Evolutionary conservation across 2,329 filamentous ascomycete genomes (phyloP).

Genomic region (Podosphaera fusca): DNA sequence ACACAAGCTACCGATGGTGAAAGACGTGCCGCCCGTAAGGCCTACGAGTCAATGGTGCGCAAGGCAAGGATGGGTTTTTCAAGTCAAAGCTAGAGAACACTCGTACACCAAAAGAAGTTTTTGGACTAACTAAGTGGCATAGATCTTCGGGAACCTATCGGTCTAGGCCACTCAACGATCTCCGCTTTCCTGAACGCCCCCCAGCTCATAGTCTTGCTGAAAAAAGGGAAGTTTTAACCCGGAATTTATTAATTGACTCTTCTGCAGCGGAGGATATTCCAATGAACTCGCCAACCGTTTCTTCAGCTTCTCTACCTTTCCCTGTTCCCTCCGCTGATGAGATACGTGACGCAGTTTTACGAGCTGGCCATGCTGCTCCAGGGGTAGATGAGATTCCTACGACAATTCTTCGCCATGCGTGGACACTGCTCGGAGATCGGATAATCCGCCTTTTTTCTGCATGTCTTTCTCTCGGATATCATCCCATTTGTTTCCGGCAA

Average conservation of each 20-base stretch:
- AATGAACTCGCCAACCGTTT: too few species aligned
- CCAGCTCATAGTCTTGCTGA: too few species aligned
- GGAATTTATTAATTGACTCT: too few species aligned
- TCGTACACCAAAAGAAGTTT: neutral
- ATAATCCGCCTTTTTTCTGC: neutral
- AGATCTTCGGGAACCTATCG: neutral
- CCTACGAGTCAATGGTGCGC: neutral
- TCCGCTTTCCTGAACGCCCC: neutral
- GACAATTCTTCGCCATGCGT: too few species aligned
- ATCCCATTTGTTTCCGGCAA: neutral
- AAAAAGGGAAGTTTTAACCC: too few species aligned
- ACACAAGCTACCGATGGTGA: neutral
- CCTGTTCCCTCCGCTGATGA: too few species aligned
- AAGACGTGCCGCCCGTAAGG: neutral
- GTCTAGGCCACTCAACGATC: neutral
- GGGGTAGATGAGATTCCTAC: too few species aligned
- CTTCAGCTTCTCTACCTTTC: too few species aligned
- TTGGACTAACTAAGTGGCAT: neutral
- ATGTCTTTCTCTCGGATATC: neutral
- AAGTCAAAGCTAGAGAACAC: neutral
- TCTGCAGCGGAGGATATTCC: too few species aligned
- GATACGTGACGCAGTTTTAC: too few species aligned
- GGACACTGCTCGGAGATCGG: too few species aligned
- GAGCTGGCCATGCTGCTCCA: too few species aligned
- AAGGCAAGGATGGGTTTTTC: neutral